Conservation (phyloP, 331 rosid genomes). For the Quercus lobata region DNA sequence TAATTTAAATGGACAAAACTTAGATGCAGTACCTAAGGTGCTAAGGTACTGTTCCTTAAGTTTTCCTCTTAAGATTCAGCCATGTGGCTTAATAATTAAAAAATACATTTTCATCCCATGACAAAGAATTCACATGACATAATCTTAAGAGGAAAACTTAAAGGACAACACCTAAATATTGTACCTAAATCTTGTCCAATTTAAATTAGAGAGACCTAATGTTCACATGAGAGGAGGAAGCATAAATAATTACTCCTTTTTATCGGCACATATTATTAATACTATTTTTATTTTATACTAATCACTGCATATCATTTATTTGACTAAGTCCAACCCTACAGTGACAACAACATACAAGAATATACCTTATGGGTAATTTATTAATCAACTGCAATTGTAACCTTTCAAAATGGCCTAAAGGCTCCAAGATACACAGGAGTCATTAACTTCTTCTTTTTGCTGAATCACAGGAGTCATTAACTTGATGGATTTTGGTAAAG, state of each 20-base stretch:
- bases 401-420: conserved; percentile 18
- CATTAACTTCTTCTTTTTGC: neutral
- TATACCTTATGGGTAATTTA: neutral
- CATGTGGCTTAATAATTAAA: too few relatives aligned
- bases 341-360: neutral
- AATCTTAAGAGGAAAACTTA: rapidly evolving
- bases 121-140: too few relatives aligned
- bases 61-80: rapidly evolving
- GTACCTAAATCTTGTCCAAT: rapidly evolving
- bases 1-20: too few relatives aligned
- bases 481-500: neutral
- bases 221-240: too few relatives aligned
- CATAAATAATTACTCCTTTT: too few relatives aligned
- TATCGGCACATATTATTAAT: too few relatives aligned
- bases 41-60: too few relatives aligned
- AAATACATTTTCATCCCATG: too few relatives aligned
- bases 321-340: conserved; percentile 5
- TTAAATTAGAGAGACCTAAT: too few relatives aligned
- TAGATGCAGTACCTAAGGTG: too few relatives aligned
- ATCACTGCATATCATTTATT: too few relatives aligned
- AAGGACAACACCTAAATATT: rapidly evolving
- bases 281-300: too few relatives aligned
- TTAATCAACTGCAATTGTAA: conserved; percentile 8
- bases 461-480: neutral
- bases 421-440: neutral